Percentiles rank a stretch among this genome's conserved stretches.
Conservation (phyloP, 805 yeast species). For the Saturnispora halmiae region DNA sequence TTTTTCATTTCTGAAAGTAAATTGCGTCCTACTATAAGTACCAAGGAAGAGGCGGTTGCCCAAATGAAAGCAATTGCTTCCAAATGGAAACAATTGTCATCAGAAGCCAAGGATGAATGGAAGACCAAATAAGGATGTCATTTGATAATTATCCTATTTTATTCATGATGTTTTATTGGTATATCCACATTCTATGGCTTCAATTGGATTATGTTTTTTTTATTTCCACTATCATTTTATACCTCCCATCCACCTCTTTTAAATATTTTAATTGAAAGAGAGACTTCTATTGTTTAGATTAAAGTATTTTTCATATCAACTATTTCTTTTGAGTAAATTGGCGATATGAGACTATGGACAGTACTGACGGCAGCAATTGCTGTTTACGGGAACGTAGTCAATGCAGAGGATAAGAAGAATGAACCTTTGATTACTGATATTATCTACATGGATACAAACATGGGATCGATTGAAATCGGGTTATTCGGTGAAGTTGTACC, state of each 20-base stretch:
- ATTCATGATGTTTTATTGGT: no score
- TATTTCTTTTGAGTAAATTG: neutral
- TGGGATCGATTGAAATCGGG: conserved; percentile 47
- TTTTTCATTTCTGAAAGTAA: conserved; percentile 17
- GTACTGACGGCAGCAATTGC: neutral
- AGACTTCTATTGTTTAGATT: no score
- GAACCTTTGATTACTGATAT: conserved; percentile 45
- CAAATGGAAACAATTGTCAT: conserved; percentile 19
- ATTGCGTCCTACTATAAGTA: conserved; percentile 10
- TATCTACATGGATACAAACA: conserved; percentile 29
- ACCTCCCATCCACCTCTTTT: no score
- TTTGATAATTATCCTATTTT: no score
- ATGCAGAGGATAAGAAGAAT: conserved; percentile 6
- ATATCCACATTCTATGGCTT: no score
- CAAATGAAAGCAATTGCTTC: conserved; percentile 17
- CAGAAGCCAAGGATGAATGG: conserved; percentile 20
- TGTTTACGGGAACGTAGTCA: neutral
- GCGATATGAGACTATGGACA: no score
- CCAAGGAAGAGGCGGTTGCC: conserved; percentile 13
- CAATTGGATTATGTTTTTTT: no score
- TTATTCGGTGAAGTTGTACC: conserved; percentile 62
- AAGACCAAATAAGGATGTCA: conserved; percentile 9
- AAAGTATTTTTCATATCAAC: neutral
- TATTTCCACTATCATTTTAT: no score
- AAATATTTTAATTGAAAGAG: no score